Percentiles rank a stretch among this genome's conserved stretches.
These are phyloP conservation scores for Naganishia vishniacii DNA, from an alignment of 768 basidiomycete species.

Conservation along the genomic window DNA sequence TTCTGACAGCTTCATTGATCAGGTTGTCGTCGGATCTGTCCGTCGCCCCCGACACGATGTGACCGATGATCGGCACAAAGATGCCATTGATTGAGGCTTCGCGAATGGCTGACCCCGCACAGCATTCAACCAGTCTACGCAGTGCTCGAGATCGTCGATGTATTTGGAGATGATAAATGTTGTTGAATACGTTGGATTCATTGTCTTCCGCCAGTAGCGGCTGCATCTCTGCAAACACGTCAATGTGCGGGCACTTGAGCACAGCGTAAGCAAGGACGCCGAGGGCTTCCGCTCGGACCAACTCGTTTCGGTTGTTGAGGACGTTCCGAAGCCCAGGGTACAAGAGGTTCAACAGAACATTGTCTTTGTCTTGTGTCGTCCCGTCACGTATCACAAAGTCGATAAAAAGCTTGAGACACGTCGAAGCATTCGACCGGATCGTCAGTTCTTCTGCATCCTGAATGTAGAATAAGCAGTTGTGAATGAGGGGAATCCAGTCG, in stretches of 20 bases:
- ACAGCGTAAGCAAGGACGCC: slow-evolving; percentile 72
- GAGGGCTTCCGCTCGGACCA: slow-evolving; percentile 79
- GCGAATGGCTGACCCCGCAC: slow-evolving; percentile 61
- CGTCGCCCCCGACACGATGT: slow-evolving; percentile 62
- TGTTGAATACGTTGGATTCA: slow-evolving; percentile 95
- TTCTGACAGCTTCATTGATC: slow-evolving; percentile 77
- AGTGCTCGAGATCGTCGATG: slow-evolving; percentile 84
- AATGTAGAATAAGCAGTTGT: slow-evolving; percentile 76
- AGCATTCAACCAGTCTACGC: slow-evolving; percentile 72
- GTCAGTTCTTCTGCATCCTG: slow-evolving; percentile 85
- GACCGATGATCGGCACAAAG: slow-evolving; percentile 78
- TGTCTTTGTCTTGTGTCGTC: slow-evolving; percentile 27
- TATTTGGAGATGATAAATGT: slow-evolving; percentile 85
- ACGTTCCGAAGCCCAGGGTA: slow-evolving; percentile 75
- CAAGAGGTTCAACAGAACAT: slow-evolving; percentile 60
- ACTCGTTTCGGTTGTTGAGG: slow-evolving; percentile 70
- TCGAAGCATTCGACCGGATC: slow-evolving; percentile 73
- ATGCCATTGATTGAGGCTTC: slow-evolving; percentile 70
- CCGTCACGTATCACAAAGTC: slow-evolving; percentile 51
- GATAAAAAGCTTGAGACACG: slow-evolving; percentile 70
- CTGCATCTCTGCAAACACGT: slow-evolving; percentile 69
- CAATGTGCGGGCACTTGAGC: slow-evolving; percentile 58
- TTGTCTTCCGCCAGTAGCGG: slow-evolving; percentile 78
- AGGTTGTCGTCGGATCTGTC: slow-evolving; percentile 68
- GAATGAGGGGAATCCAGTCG: slow-evolving; percentile 74